phyloP scores from a whole-genome alignment of 2,329 filamentous ascomycete genomes.

The Pezizomycotina sp. region DNA sequence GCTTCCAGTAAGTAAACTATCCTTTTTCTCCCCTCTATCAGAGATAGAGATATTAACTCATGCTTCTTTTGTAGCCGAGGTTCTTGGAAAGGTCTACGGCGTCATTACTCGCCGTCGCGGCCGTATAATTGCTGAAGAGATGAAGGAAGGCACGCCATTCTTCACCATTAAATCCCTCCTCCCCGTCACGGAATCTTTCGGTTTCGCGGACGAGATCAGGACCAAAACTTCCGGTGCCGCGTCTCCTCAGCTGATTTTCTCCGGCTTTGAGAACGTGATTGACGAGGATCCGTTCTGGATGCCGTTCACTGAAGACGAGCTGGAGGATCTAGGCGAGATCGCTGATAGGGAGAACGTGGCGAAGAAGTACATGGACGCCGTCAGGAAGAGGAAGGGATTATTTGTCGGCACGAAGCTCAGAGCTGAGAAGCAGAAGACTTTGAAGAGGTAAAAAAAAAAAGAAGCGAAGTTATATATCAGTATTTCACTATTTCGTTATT shows the following conservation, averaged over 20 bases:
- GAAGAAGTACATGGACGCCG: slow-evolving; percentile 85
- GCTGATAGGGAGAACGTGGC: slow-evolving; percentile 92
- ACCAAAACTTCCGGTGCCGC: slow-evolving; percentile 84
- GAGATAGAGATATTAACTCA: slow-evolving; percentile 20
- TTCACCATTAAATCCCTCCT: slow-evolving; percentile 82
- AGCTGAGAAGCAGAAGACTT: slow-evolving; percentile 78
- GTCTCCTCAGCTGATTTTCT: slow-evolving; percentile 81
- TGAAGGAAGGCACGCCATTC: slow-evolving; percentile 91
- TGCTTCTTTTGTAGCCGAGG: slow-evolving; percentile 45
- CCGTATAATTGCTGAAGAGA: slow-evolving; percentile 70
- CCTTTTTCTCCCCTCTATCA: background rate
- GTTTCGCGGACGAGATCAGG: slow-evolving; percentile 89
- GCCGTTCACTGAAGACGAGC: slow-evolving; percentile 84
- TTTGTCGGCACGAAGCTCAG: slow-evolving; percentile 63
- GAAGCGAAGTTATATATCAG: background rate
- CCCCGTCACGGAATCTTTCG: slow-evolving; percentile 87
- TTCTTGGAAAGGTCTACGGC: slow-evolving; percentile 85
- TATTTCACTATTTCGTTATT: background rate
- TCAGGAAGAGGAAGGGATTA: slow-evolving; percentile 73
- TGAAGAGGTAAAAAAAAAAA: slow-evolving; percentile 40
- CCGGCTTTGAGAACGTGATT: slow-evolving; percentile 67
- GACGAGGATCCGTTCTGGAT: slow-evolving; percentile 98
- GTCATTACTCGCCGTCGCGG: slow-evolving; percentile 92
- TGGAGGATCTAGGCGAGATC: slow-evolving; percentile 88
- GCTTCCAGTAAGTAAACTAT: slow-evolving; percentile 49